Conservation (phyloP, 1,284 basidiomycete species). For the Leccinum subfulvum region DNA sequence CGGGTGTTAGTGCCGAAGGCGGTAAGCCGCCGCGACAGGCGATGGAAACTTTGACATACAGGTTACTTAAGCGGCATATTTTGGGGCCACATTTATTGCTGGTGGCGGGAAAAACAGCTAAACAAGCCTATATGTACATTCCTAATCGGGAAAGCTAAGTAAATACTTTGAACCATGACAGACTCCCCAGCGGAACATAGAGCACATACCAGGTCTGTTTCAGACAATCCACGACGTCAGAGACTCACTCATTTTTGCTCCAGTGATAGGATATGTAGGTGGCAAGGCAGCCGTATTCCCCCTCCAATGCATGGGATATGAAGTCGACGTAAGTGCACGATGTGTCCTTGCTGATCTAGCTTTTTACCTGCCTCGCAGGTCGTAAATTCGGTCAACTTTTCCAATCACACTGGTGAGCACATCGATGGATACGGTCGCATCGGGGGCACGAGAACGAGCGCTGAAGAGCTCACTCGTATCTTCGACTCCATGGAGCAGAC, state of each 20-base stretch:
- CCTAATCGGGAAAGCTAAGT: conserved; percentile 12
- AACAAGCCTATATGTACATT: conserved; percentile 21
- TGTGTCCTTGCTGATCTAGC: conserved; percentile 19
- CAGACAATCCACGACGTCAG: neutral
- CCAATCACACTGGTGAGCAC: conserved; percentile 85
- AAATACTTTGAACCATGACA: neutral
- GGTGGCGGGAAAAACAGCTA: too few relatives aligned
- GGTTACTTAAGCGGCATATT: too few relatives aligned
- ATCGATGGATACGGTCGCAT: conserved; percentile 67
- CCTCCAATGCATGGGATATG: conserved; percentile 91
- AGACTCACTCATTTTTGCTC: neutral
- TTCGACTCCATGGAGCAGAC: conserved; percentile 70
- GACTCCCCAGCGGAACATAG: neutral
- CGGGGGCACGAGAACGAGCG: conserved; percentile 72
- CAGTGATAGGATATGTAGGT: conserved; percentile 76
- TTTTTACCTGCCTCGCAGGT: conserved; percentile 53
- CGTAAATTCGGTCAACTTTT: conserved; percentile 93
- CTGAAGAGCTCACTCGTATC: conserved; percentile 65
- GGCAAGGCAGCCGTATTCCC: conserved; percentile 94
- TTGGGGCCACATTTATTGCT: too few relatives aligned
- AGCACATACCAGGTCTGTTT: conserved; percentile 8
- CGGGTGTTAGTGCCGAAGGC: too few relatives aligned
- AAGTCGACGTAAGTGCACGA: conserved; percentile 83
- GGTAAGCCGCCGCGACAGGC: too few relatives aligned
- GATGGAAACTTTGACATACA: too few relatives aligned